Percentiles rank a stretch among this genome's conserved stretches.
These are phyloP conservation scores for Sporothrix curviconia DNA, from an alignment of 2,329 filamentous ascomycete species.

Conservation along the genomic window DNA sequence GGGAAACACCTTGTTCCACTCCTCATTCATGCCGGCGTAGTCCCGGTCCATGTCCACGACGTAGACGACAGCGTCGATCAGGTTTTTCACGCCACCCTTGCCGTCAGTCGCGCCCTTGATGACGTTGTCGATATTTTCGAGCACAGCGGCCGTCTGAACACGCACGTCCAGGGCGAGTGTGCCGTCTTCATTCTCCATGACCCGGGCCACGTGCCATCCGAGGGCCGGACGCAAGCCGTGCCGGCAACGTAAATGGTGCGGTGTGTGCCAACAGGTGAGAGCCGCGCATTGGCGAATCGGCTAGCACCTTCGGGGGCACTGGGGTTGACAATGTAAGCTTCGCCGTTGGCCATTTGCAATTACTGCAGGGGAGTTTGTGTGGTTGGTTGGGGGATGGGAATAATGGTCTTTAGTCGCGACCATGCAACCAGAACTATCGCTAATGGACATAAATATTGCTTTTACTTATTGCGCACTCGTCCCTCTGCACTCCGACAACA, in stretches of 20 bases:
- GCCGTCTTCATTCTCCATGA: slow-evolving; percentile 31
- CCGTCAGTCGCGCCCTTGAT: slow-evolving; percentile 32
- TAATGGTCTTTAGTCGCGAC: too few species aligned
- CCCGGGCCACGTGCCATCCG: slow-evolving; percentile 32
- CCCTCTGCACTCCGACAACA: too few species aligned
- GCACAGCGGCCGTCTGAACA: slow-evolving; percentile 33
- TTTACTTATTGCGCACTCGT: too few species aligned
- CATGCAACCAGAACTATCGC: too few species aligned
- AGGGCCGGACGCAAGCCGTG: slow-evolving; percentile 27
- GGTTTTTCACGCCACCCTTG: slow-evolving; percentile 31
- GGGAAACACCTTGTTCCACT: slow-evolving; percentile 39
- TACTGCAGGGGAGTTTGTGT: slow-evolving; percentile 26
- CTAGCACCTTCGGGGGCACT: slow-evolving; percentile 23
- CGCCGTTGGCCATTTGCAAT: too few species aligned
- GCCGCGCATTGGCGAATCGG: slow-evolving; percentile 31
- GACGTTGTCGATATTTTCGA: slow-evolving; percentile 32
- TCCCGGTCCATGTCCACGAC: slow-evolving; percentile 35
- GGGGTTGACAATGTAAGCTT: slow-evolving; percentile 30
- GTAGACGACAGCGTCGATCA: slow-evolving; percentile 36
- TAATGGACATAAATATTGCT: too few species aligned
- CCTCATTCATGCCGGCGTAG: slow-evolving; percentile 39
- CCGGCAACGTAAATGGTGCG: slow-evolving; percentile 36
- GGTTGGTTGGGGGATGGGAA: neutral
- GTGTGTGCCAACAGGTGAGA: slow-evolving; percentile 26
- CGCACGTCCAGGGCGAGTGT: slow-evolving; percentile 30